Conservation (phyloP, 164 flowering plant genomes). For the Hamamelis virginiana region DNA sequence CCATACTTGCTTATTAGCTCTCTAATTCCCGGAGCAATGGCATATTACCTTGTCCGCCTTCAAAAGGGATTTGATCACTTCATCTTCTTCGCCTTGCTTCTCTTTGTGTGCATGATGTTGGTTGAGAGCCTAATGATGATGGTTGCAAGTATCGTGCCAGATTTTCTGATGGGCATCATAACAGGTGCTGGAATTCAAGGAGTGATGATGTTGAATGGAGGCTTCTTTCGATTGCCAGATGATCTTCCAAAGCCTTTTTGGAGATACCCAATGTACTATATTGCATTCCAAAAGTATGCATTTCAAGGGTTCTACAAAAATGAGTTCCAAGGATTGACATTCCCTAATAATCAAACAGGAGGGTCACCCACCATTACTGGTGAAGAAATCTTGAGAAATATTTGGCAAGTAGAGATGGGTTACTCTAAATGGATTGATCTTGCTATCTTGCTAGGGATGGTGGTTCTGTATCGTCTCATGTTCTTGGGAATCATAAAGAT, state of each 20-base stretch:
- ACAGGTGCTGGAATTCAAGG: too few relatives aligned
- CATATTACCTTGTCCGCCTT: conserved; percentile 7
- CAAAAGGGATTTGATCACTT: conserved; percentile 9
- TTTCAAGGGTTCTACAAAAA: conserved; percentile 25
- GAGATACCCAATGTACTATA: conserved; percentile 26
- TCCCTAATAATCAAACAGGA: too few relatives aligned
- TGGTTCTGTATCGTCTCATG: conserved; percentile 37
- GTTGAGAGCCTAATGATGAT: conserved; percentile 20
- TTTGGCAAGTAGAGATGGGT: conserved; percentile 52
- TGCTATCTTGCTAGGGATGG: conserved; percentile 65
- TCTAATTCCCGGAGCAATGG: conserved; percentile 14
- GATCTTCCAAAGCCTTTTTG: conserved; percentile 30
- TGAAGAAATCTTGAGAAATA: conserved; percentile 5
- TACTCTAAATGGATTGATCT: too few relatives aligned
- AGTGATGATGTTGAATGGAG: conserved; percentile 4
- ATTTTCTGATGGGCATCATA: too few relatives aligned
- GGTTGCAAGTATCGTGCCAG: conserved; percentile 11
- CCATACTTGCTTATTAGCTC: conserved; percentile 26
- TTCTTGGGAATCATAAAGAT: conserved; percentile 42
- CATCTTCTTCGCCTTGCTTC: conserved; percentile 2
- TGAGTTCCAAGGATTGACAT: too few relatives aligned
- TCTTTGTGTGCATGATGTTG: conserved; percentile 14
- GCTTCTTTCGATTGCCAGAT: conserved; percentile 11
- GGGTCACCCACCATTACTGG: conserved; percentile 15
- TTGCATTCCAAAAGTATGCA: conserved; percentile 27